Conservation (phyloP, 2,329 filamentous ascomycete genomes). For the Dactylonectria estremocensis region DNA sequence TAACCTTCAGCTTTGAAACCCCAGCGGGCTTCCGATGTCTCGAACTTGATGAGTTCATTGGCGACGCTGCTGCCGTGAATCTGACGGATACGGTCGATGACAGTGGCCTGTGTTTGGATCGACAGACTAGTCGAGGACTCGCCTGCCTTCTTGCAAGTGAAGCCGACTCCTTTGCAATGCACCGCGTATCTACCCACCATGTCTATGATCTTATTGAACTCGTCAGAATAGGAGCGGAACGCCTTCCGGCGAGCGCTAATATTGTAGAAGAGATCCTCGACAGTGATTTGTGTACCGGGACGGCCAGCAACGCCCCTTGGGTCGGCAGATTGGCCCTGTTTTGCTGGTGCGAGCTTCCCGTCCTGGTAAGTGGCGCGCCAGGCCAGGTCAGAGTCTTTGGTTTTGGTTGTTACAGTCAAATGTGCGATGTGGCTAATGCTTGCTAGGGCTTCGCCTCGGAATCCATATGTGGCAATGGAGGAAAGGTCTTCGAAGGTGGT, state of each 20-base stretch:
- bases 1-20: constrained; percentile 87
- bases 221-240: constrained; percentile 92
- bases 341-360: constrained; percentile 84
- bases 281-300: constrained; percentile 93
- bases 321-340: constrained; percentile 88
- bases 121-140: constrained; percentile 88
- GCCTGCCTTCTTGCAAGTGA: constrained; percentile 97
- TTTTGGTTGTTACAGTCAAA: constrained; percentile 94
- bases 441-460: constrained; percentile 93
- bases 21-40: constrained; percentile 80
- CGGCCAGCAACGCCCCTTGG: constrained; percentile 91
- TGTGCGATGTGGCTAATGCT: constrained; percentile 99
- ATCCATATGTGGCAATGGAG: constrained; percentile 96
- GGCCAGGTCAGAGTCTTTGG: constrained; percentile 87
- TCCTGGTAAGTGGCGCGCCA: constrained; percentile 92
- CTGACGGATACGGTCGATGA: constrained; percentile 88
- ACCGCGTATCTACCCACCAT: constrained; percentile 94
- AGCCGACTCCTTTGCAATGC: constrained; percentile 91
- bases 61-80: constrained; percentile 89
- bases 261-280: constrained; percentile 98
- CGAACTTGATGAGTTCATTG: constrained; percentile 87
- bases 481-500: constrained; percentile 93
- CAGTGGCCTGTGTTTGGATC: constrained; percentile 80
- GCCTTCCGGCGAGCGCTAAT: constrained; percentile 89
- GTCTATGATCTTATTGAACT: constrained; percentile 98